Conservation (phyloP, 371 early-diverging fungal genomes). For the Rhizopus delemar region DNA sequence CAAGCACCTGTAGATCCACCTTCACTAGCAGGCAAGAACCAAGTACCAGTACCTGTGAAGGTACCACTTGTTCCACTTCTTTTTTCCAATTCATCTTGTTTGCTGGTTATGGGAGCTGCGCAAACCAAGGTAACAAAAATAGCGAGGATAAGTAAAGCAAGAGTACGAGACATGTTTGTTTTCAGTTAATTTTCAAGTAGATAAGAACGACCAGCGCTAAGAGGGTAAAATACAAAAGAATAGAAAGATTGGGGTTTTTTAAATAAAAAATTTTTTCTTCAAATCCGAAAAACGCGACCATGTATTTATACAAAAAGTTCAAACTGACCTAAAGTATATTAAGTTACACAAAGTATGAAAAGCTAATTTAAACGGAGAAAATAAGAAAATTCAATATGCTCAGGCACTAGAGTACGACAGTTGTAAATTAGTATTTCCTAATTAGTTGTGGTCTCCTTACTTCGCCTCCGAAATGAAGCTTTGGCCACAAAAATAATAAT, state of each 20-base stretch:
- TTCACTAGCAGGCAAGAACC: constrained; percentile 28
- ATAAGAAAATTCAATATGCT: background rate
- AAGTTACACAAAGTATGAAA: background rate
- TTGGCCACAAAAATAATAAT: background rate
- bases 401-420: background rate
- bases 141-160: constrained; percentile 3
- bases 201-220: background rate
- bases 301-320: background rate
- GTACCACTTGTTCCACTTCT: background rate
- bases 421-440: constrained; percentile 1
- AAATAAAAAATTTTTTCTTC: background rate
- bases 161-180: constrained; percentile 6
- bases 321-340: background rate
- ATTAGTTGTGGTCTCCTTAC: too few species aligned
- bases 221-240: background rate
- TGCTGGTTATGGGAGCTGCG: constrained; percentile 4
- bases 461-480: too few species aligned
- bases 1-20: constrained; percentile 34
- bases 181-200: background rate
- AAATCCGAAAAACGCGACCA: background rate
- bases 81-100: background rate
- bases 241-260: background rate
- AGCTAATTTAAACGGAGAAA: background rate
- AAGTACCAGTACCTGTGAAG: constrained; percentile 28
- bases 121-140: constrained; percentile 2